Conservation (phyloP, 2,329 filamentous ascomycete genomes). For the Capronia epimyces region DNA sequence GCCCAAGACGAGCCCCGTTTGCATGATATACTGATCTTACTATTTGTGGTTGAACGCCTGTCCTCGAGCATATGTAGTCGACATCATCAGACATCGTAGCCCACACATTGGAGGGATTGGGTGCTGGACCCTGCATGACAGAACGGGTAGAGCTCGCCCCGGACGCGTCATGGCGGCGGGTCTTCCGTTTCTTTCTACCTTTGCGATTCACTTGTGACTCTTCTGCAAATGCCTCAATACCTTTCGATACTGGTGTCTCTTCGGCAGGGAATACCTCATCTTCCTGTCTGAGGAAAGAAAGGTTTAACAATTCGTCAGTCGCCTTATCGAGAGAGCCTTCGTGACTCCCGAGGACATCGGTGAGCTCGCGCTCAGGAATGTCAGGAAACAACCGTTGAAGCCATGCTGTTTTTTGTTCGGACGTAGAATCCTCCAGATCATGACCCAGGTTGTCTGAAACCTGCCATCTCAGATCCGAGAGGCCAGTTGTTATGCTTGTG, state of each 20-base stretch:
- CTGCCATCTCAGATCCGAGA: slow-evolving; percentile 28
- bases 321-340: slow-evolving; percentile 62
- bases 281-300: slow-evolving; percentile 68
- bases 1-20: slow-evolving; percentile 51
- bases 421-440: slow-evolving; percentile 15
- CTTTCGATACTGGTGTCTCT: slow-evolving; percentile 52
- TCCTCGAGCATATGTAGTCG: slow-evolving; percentile 54
- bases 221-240: slow-evolving; percentile 74
- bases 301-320: slow-evolving; percentile 74
- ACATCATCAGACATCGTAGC: slow-evolving; percentile 52
- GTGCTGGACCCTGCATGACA: slow-evolving; percentile 21
- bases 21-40: slow-evolving; percentile 56
- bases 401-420: slow-evolving; percentile 57
- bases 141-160: slow-evolving; percentile 29
- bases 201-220: slow-evolving; percentile 41
- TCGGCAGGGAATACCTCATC: slow-evolving; percentile 48
- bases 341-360: slow-evolving; percentile 34
- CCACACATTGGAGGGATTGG: slow-evolving; percentile 51
- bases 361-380: slow-evolving; percentile 40
- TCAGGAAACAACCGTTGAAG: slow-evolving; percentile 68
- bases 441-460: slow-evolving; percentile 21
- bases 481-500: slow-evolving; percentile 25
- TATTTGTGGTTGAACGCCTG: slow-evolving; percentile 40
- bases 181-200: slow-evolving; percentile 31
- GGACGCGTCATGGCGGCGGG: slow-evolving; percentile 17